Percentiles rank a stretch among this genome's conserved stretches.
Evolutionary conservation across 2,329 filamentous ascomycete genomes (phyloP).

Genomic region (Cercospora zeina): DNA sequence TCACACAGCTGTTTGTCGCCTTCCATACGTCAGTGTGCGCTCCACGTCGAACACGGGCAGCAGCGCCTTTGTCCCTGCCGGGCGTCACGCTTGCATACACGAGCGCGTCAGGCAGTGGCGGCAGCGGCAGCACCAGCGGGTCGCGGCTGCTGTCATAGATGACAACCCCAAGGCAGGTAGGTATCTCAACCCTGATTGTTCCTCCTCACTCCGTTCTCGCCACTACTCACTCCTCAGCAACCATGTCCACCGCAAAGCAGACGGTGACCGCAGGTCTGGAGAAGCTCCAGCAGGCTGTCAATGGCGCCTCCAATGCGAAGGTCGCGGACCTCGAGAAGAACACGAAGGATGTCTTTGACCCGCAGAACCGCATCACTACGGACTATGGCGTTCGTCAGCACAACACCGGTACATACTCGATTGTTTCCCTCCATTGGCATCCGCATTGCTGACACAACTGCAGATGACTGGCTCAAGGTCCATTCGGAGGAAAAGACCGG

Average conservation of each 20-base stretch:
- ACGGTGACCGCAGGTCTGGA: conserved; percentile 31
- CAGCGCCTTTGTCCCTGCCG: conserved; percentile 7
- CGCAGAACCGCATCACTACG: conserved; percentile 64
- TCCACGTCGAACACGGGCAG: conserved; percentile 9
- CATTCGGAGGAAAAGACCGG: conserved; percentile 64
- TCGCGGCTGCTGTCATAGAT: conserved; percentile 8
- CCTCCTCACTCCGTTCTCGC: not conserved
- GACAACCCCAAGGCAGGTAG: not conserved
- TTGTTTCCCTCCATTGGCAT: not conserved
- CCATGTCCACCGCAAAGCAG: conserved; percentile 29
- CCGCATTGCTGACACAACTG: not conserved
- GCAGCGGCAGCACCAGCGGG: not conserved
- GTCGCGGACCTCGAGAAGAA: conserved; percentile 60
- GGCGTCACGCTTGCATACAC: conserved; percentile 16
- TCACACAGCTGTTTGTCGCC: conserved; percentile 9
- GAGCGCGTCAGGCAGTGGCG: not conserved
- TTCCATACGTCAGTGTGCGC: conserved; percentile 7
- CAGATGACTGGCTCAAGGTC: conserved; percentile 73
- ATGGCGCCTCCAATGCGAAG: conserved; percentile 51
- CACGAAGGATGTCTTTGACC: conserved; percentile 59
- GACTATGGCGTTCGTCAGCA: conserved; percentile 74
- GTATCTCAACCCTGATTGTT: not conserved
- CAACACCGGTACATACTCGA: conserved; percentile 51
- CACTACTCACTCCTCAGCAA: conserved; percentile 12
- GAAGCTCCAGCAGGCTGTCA: conserved; percentile 39